Percentiles rank a stretch among this genome's conserved stretches.
phyloP scores from a whole-genome alignment of 2,329 filamentous ascomycete genomes.

The Diplodia mutila region DNA sequence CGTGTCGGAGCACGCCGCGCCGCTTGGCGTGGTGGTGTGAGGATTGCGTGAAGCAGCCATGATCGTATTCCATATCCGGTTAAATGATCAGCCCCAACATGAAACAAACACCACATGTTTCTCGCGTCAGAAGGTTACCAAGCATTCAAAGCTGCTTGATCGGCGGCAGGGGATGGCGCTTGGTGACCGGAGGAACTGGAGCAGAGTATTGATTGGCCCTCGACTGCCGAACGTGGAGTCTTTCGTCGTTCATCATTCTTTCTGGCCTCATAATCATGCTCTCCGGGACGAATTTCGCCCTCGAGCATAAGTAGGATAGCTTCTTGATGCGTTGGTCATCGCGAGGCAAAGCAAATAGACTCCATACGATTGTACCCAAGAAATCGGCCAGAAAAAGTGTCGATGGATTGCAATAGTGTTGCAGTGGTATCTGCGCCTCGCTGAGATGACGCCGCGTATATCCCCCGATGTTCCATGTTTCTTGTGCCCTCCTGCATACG shows the following conservation, averaged over 20 bases:
- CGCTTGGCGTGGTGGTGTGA: conserved; percentile 13
- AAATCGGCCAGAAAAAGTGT: background rate
- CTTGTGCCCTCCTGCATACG: background rate
- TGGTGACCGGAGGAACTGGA: background rate
- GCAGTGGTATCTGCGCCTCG: conserved; percentile 4
- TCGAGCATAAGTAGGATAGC: background rate
- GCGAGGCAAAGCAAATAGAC: background rate
- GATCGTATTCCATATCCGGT: background rate
- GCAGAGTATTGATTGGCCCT: background rate
- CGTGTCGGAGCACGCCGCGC: conserved; percentile 3
- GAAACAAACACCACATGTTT: conserved; percentile 7
- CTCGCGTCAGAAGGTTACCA: background rate
- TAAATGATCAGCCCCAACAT: conserved; percentile 7
- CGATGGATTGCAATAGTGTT: background rate
- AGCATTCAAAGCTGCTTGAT: background rate
- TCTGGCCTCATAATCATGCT: background rate
- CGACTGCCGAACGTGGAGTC: background rate
- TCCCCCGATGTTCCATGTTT: background rate
- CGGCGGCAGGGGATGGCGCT: background rate
- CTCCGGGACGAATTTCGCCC: too few relatives aligned
- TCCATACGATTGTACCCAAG: background rate
- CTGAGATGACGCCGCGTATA: background rate
- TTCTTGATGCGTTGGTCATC: background rate
- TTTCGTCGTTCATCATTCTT: background rate
- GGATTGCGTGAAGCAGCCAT: conserved; percentile 17